phyloP scores from a whole-genome alignment of 2,329 filamentous ascomycete genomes.

The Shiraia bambusicola region DNA sequence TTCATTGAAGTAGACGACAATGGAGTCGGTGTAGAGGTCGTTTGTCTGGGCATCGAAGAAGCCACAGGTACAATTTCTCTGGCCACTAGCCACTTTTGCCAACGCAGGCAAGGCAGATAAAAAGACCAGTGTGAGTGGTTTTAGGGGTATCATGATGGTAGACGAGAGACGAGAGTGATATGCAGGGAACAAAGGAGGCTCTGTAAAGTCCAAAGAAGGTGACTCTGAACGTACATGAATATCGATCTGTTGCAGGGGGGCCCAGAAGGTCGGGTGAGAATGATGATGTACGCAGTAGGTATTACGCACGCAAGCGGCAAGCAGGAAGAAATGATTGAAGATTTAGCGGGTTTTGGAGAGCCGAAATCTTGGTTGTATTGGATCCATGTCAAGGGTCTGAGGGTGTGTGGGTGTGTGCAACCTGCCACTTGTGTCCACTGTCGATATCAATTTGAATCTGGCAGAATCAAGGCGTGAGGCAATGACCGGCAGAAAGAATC shows the following conservation, averaged over 20 bases:
- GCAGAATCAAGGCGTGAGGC: too few species aligned
- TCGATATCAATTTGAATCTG: too few species aligned
- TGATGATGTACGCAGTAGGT: not conserved
- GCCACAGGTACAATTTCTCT: conserved; percentile 49
- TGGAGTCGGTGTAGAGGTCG: conserved; percentile 50
- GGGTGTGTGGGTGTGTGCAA: too few species aligned
- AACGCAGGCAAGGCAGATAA: conserved; percentile 14
- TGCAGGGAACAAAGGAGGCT: conserved; percentile 2
- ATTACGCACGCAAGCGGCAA: too few species aligned
- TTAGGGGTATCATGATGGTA: conserved; percentile 14
- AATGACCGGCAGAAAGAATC: too few species aligned
- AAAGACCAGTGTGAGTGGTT: conserved; percentile 15
- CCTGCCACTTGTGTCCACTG: too few species aligned
- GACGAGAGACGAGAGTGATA: conserved; percentile 12
- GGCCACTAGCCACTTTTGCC: conserved; percentile 19
- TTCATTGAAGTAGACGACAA: conserved; percentile 56
- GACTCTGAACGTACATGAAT: not conserved
- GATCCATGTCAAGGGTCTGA: too few species aligned
- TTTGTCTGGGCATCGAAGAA: conserved; percentile 46
- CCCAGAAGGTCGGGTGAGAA: not conserved
- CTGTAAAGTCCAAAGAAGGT: conserved; percentile 4
- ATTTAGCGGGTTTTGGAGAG: too few species aligned
- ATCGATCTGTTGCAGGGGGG: conserved; percentile 2
- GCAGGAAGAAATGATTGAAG: too few species aligned
- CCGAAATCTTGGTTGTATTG: too few species aligned